Percentiles rank a stretch among this genome's conserved stretches.
phyloP scores from a whole-genome alignment of 805 yeast genomes.

The Barnettozyma populi region DNA sequence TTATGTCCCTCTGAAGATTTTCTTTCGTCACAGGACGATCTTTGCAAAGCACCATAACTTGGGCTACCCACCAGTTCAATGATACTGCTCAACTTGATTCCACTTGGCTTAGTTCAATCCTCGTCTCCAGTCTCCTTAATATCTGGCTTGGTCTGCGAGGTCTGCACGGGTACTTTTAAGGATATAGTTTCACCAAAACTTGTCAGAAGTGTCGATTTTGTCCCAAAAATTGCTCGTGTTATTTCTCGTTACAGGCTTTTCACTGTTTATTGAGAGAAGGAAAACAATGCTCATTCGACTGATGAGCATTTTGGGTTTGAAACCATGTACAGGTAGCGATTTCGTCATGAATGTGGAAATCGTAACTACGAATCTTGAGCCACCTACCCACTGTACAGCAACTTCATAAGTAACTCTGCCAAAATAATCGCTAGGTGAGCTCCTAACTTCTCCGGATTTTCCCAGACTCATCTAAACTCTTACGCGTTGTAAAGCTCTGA shows the following conservation, averaged over 20 bases:
- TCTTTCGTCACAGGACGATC: too few species aligned
- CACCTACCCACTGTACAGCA: too few species aligned
- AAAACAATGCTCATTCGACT: neutral
- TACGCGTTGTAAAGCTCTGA: too few species aligned
- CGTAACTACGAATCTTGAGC: neutral
- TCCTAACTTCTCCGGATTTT: too few species aligned
- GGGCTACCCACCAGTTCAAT: too few species aligned
- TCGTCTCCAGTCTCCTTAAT: neutral
- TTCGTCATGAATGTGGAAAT: neutral
- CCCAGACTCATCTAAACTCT: too few species aligned
- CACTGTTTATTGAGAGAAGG: neutral
- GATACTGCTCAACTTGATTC: too few species aligned
- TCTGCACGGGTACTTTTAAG: neutral
- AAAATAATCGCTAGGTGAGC: too few species aligned
- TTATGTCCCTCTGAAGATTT: too few species aligned
- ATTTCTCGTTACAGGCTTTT: neutral
- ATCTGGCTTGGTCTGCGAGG: neutral
- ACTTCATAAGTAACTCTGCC: too few species aligned
- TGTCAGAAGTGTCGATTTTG: neutral
- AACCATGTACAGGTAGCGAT: neutral
- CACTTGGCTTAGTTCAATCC: too few species aligned
- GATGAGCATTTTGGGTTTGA: neutral
- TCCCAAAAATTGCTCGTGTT: neutral
- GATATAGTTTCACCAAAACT: neutral
- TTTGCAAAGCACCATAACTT: too few species aligned